Evolutionary conservation across 768 basidiomycete species (phyloP), one percentile per base, ranked within the genome.

Genomic region (Hypholoma fasciculare): DNA sequence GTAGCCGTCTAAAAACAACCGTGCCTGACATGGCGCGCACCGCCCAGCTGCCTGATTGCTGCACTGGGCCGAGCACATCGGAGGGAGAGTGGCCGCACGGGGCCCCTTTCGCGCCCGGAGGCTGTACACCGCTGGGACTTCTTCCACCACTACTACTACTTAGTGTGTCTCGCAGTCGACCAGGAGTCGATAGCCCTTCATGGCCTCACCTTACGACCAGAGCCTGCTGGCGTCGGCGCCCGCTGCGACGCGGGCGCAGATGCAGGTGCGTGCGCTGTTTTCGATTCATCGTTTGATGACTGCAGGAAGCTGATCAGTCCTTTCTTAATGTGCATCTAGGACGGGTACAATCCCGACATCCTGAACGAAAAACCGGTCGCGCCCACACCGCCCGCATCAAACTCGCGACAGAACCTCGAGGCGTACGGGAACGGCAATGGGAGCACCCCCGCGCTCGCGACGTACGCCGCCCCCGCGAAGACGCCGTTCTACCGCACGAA

Each of bases 401-500:
- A 54, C 20, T 54, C 54, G 43, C 43, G 54, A 34, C 54, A 54
- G 54, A 54, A 57, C 37, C 57, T 64, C 12, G 61, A 64, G 38
- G 59, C 56, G 13, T 39, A 39, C 39, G 53, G 20, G n/a, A 23
- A 30, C n/a, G 34, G 44, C 13, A 27, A 30, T 11, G 19, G 43
- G 30, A 34, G 16, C 26, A 49, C 46, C 48, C 50, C 50, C 47
- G 48, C 34, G 19, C 48, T 39, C 11, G 23, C 57, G 47, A 40
- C 37, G 36, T 26, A 55, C 56, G 23, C 38, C 43, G 7, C 54
- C 80, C 78, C 79, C 5, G 63, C 61, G 11, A 76, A 81, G 74
- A 49, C 77, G 72, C 56, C 73, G 1, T 49, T 73, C 56, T 49
- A 84, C 77, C 40, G 86, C 62, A 56, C 87, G 75, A 79, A 64